These are phyloP conservation scores for Mediolabrus comicus DNA, from an alignment of 108 stramenopile genomes.

Conservation along the genomic window DNA sequence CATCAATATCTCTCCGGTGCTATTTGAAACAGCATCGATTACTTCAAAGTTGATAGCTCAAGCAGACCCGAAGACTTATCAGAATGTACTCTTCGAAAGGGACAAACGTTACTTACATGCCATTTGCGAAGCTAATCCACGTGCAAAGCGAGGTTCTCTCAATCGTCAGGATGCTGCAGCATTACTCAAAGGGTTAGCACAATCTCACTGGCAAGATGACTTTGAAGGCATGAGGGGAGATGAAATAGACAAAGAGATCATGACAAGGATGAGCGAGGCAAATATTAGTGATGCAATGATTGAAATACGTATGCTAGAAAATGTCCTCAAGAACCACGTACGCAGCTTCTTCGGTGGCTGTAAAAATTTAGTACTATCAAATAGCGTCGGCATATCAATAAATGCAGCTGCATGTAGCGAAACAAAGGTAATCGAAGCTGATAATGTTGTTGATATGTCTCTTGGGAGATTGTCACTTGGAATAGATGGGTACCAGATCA, in stretches of 20 bases:
- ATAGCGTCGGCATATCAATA: background rate
- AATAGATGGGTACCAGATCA: background rate
- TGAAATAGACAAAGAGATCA: background rate
- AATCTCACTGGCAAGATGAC: background rate
- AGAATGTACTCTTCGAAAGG: constrained; percentile 7
- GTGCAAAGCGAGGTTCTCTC: background rate
- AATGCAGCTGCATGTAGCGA: background rate
- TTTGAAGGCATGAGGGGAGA: background rate
- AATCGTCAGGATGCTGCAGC: background rate
- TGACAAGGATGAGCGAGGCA: background rate
- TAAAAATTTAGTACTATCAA: background rate
- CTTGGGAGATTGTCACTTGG: background rate
- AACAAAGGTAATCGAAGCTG: background rate
- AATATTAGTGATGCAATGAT: background rate
- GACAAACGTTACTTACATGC: background rate
- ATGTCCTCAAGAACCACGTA: background rate
- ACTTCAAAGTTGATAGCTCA: constrained; percentile 8
- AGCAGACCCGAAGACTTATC: constrained; percentile 14
- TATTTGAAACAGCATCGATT: constrained; percentile 11
- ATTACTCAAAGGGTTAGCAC: background rate
- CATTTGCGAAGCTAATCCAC: background rate
- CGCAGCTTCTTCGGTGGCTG: background rate
- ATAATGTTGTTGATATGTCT: background rate
- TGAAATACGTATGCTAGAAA: background rate
- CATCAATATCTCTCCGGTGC: constrained; percentile 7